phyloP scores from a whole-genome alignment of 2,329 filamentous ascomycete species.

The Aspergillus proliferans region DNA sequence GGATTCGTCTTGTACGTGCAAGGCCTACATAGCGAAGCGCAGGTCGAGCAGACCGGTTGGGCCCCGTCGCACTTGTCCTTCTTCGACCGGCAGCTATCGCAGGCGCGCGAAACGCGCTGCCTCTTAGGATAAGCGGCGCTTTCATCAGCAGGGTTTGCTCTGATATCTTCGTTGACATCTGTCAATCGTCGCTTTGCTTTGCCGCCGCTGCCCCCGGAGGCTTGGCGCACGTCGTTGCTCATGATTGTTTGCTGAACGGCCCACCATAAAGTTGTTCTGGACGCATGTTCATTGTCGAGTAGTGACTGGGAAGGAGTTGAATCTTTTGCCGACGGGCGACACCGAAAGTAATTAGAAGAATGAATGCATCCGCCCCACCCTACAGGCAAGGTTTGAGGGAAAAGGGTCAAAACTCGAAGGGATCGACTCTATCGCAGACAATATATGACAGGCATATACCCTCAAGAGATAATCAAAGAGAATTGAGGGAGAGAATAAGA shows the following conservation, averaged over 20 bases:
- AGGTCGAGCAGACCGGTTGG: conserved; percentile 62
- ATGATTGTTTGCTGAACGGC: conserved; percentile 23
- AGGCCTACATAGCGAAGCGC: conserved; percentile 54
- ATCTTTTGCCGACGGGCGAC: conserved; percentile 24
- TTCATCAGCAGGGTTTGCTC: conserved; percentile 21
- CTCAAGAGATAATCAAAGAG: background rate
- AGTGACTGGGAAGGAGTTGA: conserved; percentile 16
- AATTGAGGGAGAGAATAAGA: background rate
- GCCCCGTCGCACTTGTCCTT: conserved; percentile 68
- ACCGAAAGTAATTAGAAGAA: background rate
- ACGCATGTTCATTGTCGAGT: conserved; percentile 24
- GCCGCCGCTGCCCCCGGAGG: conserved; percentile 20
- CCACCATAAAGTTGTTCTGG: conserved; percentile 14
- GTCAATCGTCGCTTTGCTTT: conserved; percentile 27
- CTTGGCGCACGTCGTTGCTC: conserved; percentile 28
- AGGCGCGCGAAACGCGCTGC: conserved; percentile 62
- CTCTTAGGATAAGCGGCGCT: conserved; percentile 45
- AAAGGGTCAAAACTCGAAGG: background rate
- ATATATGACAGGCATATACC: background rate
- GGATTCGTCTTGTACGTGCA: conserved; percentile 68
- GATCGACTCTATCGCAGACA: background rate
- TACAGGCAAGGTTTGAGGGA: background rate
- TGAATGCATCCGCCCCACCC: conserved; percentile 1
- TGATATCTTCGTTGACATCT: conserved; percentile 24
- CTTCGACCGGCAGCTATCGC: conserved; percentile 61